phyloP scores from a whole-genome alignment of 257 asterid species.

The Ilex asprella region DNA sequence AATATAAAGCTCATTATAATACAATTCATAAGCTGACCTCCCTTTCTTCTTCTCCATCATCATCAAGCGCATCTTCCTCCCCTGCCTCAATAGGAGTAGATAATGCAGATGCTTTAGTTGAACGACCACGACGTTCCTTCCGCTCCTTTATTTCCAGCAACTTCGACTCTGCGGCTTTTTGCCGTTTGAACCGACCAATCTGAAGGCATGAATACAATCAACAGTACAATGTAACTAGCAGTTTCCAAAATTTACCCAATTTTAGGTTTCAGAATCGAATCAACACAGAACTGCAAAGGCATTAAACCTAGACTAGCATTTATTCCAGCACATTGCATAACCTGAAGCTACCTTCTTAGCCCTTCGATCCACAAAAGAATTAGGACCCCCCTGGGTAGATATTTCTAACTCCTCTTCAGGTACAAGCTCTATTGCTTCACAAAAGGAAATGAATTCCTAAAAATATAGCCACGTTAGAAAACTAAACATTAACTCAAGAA shows the following conservation, averaged over 20 bases:
- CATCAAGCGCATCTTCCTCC: slow-evolving; percentile 77
- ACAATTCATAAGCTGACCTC: slow-evolving; percentile 56
- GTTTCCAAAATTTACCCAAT: background rate
- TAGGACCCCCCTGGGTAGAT: slow-evolving; percentile 31
- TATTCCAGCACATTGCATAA: too few relatives aligned
- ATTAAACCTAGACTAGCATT: too few relatives aligned
- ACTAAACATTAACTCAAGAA: background rate
- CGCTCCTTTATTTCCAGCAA: slow-evolving; percentile 81
- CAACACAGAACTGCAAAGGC: too few relatives aligned
- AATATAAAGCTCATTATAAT: background rate
- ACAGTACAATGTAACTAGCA: background rate
- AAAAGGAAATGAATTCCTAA: slow-evolving; percentile 80
- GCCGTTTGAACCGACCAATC: slow-evolving; percentile 84
- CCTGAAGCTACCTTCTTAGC: slow-evolving; percentile 62
- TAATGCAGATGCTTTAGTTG: slow-evolving; percentile 88
- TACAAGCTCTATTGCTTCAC: slow-evolving; percentile 92
- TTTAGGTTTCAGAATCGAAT: too few relatives aligned
- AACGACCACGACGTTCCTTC: slow-evolving; percentile 91
- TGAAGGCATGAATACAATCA: slow-evolving; percentile 21
- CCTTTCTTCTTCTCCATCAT: slow-evolving; percentile 96
- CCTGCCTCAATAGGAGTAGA: slow-evolving; percentile 69
- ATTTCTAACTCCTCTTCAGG: slow-evolving; percentile 70
- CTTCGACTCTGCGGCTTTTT: slow-evolving; percentile 81
- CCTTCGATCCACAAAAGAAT: slow-evolving; percentile 54
- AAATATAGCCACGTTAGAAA: slow-evolving; percentile 1